Conservation (phyloP, 2,329 filamentous ascomycete genomes). For the Pseudocercospora pini-densiflorae region DNA sequence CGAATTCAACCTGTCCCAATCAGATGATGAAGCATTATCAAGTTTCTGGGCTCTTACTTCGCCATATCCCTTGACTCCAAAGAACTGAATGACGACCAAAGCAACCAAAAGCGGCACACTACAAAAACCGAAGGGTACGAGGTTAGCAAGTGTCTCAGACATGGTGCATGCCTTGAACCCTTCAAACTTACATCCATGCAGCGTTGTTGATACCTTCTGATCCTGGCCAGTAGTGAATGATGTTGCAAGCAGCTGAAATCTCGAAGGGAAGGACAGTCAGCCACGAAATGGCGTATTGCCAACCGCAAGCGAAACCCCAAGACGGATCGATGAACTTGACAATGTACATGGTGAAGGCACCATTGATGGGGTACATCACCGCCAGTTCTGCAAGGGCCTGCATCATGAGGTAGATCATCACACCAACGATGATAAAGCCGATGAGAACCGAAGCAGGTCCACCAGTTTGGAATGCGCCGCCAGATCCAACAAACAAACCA, state of each 20-base stretch:
- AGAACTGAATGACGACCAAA: slow-evolving; percentile 37
- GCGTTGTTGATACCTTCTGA: slow-evolving; percentile 36
- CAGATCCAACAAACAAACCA: slow-evolving; percentile 59
- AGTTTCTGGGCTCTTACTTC: slow-evolving; percentile 25
- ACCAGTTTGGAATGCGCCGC: slow-evolving; percentile 51
- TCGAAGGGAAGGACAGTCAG: slow-evolving; percentile 40
- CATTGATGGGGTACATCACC: slow-evolving; percentile 41
- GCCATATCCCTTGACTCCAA: slow-evolving; percentile 42
- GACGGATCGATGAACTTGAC: slow-evolving; percentile 43
- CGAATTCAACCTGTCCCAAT: slow-evolving; percentile 32
- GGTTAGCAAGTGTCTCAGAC: too few relatives aligned
- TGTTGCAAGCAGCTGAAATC: slow-evolving; percentile 38
- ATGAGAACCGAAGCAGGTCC: slow-evolving; percentile 55
- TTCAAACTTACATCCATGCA: too few relatives aligned
- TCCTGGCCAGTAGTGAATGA: slow-evolving; percentile 38
- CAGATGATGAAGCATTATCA: not conserved
- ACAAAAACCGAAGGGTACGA: too few relatives aligned
- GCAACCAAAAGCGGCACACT: slow-evolving; percentile 38
- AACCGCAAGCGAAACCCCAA: slow-evolving; percentile 38
- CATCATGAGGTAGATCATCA: slow-evolving; percentile 42
- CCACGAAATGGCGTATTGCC: slow-evolving; percentile 40
- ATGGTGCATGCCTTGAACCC: too few relatives aligned
- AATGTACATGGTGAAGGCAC: slow-evolving; percentile 42
- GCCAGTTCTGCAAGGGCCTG: slow-evolving; percentile 43
- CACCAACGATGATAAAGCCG: slow-evolving; percentile 48